Conservation (phyloP, 202 grass and related monocot genomes). For the Schoenoplectus triqueter region DNA sequence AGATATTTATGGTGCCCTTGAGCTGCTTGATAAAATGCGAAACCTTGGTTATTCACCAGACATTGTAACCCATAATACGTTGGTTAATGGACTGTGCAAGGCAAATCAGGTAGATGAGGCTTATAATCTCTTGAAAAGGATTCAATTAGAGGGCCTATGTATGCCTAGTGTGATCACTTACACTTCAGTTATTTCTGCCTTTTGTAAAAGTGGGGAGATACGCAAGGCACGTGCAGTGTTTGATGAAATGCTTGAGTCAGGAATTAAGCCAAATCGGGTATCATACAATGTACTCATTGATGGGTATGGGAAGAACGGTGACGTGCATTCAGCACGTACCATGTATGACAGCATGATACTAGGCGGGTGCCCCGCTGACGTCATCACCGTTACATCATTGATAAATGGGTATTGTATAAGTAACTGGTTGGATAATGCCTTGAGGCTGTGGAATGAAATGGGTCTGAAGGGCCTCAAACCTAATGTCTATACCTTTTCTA, state of each 20-base stretch:
- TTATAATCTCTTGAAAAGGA: conserved; percentile 57
- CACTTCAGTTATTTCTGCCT: conserved; percentile 80
- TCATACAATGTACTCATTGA: conserved; percentile 94
- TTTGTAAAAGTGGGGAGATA: conserved; percentile 67
- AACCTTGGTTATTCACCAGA: conserved; percentile 70
- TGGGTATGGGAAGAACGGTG: conserved; percentile 72
- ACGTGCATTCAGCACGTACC: conserved; percentile 56
- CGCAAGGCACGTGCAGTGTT: conserved; percentile 57
- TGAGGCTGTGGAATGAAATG: conserved; percentile 81
- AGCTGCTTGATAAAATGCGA: conserved; percentile 66
- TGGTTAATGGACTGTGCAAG: conserved; percentile 69
- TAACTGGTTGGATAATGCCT: conserved; percentile 64
- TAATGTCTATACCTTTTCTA: conserved; percentile 79
- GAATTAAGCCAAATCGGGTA: conserved; percentile 55
- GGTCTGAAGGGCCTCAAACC: conserved; percentile 54
- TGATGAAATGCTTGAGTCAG: conserved; percentile 60
- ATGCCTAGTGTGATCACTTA: conserved; percentile 80
- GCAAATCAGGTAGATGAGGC: conserved; percentile 58
- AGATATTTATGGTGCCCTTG: conserved; percentile 60
- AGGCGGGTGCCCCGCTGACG: conserved; percentile 61
- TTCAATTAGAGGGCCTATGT: conserved; percentile 61
- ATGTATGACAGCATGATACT: conserved; percentile 78
- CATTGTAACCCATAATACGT: conserved; percentile 70
- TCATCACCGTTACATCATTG: conserved; percentile 91
- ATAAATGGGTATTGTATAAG: conserved; percentile 87